A percentile compares a stretch with the other conserved stretches of the same genome.
Evolutionary conservation across 148 eudicot species (phyloP).

Genomic region (Spergularia marina): DNA sequence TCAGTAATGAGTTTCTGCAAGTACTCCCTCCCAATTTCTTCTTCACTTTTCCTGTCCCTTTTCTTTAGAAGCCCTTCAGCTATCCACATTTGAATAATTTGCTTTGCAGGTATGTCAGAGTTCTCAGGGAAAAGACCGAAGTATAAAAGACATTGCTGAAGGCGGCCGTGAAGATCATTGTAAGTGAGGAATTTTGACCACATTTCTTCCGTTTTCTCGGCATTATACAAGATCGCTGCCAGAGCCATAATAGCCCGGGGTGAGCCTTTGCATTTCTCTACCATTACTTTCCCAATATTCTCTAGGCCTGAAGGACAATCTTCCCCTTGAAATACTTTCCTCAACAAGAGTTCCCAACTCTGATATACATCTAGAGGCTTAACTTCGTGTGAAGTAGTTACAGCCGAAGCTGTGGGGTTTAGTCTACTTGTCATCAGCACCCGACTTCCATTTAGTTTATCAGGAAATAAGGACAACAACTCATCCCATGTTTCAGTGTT

Average conservation of each 20-base stretch:
- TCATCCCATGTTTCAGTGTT: not conserved
- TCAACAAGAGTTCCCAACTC: conserved; percentile 24
- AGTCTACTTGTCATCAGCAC: conserved; percentile 9
- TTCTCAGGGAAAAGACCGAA: conserved; percentile 10
- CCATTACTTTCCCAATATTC: not conserved
- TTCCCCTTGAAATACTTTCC: conserved; percentile 11
- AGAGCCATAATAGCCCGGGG: conserved; percentile 13
- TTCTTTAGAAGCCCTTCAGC: conserved; percentile 28
- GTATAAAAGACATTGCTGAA: conserved; percentile 15
- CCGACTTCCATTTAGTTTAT: conserved; percentile 20
- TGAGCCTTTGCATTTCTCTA: conserved; percentile 13
- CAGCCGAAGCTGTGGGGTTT: not conserved
- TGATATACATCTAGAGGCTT: conserved; percentile 9
- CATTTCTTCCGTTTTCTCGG: conserved; percentile 13
- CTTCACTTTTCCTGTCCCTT: conserved; percentile 6
- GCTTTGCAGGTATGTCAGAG: conserved; percentile 7
- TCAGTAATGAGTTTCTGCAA: conserved; percentile 4
- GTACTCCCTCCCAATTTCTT: conserved; percentile 24
- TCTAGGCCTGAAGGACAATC: not conserved
- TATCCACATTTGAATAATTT: conserved; percentile 30
- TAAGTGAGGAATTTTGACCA: conserved; percentile 12
- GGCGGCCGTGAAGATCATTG: not conserved
- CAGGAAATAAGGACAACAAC: conserved; percentile 13
- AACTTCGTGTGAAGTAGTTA: not conserved
- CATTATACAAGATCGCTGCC: conserved; percentile 12